Conservation (phyloP, 352 stramenopile genomes). For the Phytophthora foliorum region DNA sequence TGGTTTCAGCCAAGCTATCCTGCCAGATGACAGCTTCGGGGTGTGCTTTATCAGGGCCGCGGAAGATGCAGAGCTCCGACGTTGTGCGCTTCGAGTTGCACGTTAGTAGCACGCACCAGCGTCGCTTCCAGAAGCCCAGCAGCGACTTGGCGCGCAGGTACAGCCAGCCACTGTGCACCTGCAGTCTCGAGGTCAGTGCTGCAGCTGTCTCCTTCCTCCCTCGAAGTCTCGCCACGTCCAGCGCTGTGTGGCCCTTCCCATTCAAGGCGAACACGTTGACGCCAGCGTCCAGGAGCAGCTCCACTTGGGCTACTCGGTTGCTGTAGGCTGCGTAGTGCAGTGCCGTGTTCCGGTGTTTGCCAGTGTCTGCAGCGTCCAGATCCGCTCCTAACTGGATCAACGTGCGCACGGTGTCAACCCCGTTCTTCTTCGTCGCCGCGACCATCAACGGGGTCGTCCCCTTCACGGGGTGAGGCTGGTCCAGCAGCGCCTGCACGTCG, state of each 20-base stretch:
- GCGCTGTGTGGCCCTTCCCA: constrained; percentile 56
- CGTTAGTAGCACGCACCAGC: constrained; percentile 67
- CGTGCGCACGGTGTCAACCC: constrained; percentile 54
- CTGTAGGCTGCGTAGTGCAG: constrained; percentile 73
- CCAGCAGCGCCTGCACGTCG: constrained; percentile 39
- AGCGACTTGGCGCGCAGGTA: constrained; percentile 49
- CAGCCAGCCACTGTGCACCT: constrained; percentile 70
- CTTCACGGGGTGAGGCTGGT: constrained; percentile 56
- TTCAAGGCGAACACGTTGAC: constrained; percentile 64
- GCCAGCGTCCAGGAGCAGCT: constrained; percentile 63
- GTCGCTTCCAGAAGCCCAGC: constrained; percentile 65
- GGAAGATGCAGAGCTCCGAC: constrained; percentile 68
- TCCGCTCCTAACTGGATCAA: constrained; percentile 73
- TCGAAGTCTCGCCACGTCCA: constrained; percentile 69
- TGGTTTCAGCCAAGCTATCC: constrained; percentile 33
- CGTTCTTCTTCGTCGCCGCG: constrained; percentile 61
- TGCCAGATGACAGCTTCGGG: constrained; percentile 62
- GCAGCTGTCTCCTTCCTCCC: constrained; percentile 48
- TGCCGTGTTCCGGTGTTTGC: constrained; percentile 62
- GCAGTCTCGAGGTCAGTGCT: constrained; percentile 57
- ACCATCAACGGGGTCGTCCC: constrained; percentile 78
- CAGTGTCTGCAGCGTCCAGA: constrained; percentile 44
- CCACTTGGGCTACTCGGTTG: constrained; percentile 59
- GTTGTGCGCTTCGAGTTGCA: constrained; percentile 54
- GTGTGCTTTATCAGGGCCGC: constrained; percentile 40